Base-by-base conservation (phyloP, 2,329 filamentous ascomycete genomes). In the Bipolaris cookei region DNA sequence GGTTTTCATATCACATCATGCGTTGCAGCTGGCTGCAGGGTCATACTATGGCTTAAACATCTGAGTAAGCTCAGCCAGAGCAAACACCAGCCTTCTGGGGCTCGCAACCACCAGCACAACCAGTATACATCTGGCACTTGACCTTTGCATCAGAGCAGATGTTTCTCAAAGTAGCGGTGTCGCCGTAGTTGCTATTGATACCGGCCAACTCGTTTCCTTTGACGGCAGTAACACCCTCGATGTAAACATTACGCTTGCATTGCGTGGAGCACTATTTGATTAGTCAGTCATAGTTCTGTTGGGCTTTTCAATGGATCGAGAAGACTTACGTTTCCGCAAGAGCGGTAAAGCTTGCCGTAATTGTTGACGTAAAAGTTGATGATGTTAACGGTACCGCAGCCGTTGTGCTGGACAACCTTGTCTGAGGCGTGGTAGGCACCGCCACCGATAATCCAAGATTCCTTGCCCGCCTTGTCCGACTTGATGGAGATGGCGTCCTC, bases 171-270 rank as follows among this genome's bases (percentile, higher is more conserved):
- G 69, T 78, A 59, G 79, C 79, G 2, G 79, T 80, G 62, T 82
- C 80, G 14, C 79, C 79, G 59, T 79, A 82, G 75, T 82, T 83
- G 46, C 71, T 73, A 72, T 82, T 83, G 65, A 82, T 82, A 35
- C 80, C 79, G 57, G 75, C 80, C 18, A 80, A 72, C 51, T 73
- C 71, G 35, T 79, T 80, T 51, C 73, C 68, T n/a, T 73, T 67
- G 42, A 75, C 75, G 37, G 77, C 78, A 6, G 72, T 73, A 43
- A 79, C 68, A 53, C 77, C 77, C 61, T 78, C 69, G 23, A 83
- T 74, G 59, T 79, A 73, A 47, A 81, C 74, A 62, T 79, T 76
- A 32, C 80, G 76, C 48, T 76, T 76, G 64, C 76, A 72, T 18
- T 73, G 71, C 68, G 77, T 81, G 70, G 81, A 81, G 65, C 70